Evolutionary conservation across 768 basidiomycete species (phyloP).

Genomic region (Epithele typhae): DNA sequence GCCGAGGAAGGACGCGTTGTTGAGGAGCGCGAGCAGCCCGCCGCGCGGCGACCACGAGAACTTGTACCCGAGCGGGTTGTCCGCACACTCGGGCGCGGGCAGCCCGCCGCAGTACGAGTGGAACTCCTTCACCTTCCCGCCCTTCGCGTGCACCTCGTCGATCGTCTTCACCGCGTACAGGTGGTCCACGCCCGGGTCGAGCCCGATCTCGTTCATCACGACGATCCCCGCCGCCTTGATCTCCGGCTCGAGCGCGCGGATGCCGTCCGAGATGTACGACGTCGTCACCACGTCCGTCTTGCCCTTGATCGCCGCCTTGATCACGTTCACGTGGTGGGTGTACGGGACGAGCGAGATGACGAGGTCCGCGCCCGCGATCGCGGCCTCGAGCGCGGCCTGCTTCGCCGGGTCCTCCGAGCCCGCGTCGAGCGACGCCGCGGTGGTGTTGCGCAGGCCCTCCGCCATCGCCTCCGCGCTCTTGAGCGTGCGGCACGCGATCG

Average conservation of each 20-base stretch:
- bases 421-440: conserved; percentile 81
- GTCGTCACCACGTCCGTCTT: conserved; percentile 96
- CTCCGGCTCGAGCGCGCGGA: conserved; percentile 79
- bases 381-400: conserved; percentile 67
- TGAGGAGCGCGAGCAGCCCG: conserved; percentile 91
- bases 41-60: conserved; percentile 99
- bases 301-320: conserved; percentile 83
- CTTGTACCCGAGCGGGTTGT: conserved; percentile 98
- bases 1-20: conserved; percentile 78
- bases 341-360: conserved; percentile 98
- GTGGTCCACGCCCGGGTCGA: conserved; percentile 95
- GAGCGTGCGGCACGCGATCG: conserved; percentile 89
- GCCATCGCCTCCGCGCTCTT: conserved; percentile 67
- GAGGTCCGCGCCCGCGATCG: conserved; percentile 82
- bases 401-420: conserved; percentile 30
- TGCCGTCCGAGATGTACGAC: conserved; percentile 88
- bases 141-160: conserved; percentile 87
- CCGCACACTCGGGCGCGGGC: conserved; percentile 84
- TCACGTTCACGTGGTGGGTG: conserved; percentile 83
- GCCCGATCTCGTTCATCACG: conserved; percentile 96
- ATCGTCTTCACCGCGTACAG: conserved; percentile 93
- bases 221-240: conserved; percentile 86
- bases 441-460: conserved; percentile 62
- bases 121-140: conserved; percentile 95
- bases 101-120: conserved; percentile 95